Percentiles rank a stretch among this genome's conserved stretches.
phyloP scores from a whole-genome alignment of 2,329 filamentous ascomycete species.

The Golovinomyces cichoracearum region DNA sequence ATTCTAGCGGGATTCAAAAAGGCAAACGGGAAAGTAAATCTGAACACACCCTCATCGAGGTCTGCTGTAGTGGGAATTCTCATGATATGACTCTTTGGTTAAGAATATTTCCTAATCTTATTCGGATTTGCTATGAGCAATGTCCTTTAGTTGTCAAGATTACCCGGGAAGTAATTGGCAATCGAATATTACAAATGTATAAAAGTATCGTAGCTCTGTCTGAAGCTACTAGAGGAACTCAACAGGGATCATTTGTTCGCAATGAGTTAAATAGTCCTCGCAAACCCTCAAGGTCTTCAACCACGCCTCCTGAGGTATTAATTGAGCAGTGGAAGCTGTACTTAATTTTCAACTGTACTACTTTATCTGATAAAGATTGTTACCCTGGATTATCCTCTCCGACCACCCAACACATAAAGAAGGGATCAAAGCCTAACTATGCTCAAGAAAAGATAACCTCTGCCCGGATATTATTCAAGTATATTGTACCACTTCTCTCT shows the following conservation, averaged over 20 bases:
- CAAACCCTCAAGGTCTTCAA: constrained; percentile 26
- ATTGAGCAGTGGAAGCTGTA: constrained; percentile 98
- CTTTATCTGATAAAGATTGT: constrained; percentile 57
- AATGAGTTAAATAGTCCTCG: constrained; percentile 26
- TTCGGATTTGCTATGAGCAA: constrained; percentile 68
- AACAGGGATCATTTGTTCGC: constrained; percentile 27
- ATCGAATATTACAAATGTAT: constrained; percentile 80
- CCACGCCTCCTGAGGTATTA: constrained; percentile 57
- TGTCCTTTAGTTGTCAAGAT: constrained; percentile 81
- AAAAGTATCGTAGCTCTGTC: constrained; percentile 54
- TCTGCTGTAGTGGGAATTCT: constrained; percentile 83
- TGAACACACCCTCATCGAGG: constrained; percentile 66
- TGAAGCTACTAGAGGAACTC: constrained; percentile 39
- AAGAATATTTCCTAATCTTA: constrained; percentile 89
- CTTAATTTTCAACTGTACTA: constrained; percentile 89
- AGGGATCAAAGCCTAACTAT: constrained; percentile 46
- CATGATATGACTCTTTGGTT: constrained; percentile 94
- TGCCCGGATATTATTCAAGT: constrained; percentile 69
- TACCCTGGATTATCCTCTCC: constrained; percentile 29
- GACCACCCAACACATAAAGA: constrained; percentile 50
- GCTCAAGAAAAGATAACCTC: constrained; percentile 60
- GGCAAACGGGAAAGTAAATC: constrained; percentile 65
- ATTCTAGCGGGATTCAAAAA: constrained; percentile 72
- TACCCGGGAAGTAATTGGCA: constrained; percentile 75
- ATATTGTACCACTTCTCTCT: constrained; percentile 65